Evolutionary conservation across 371 early-diverging fungal genomes (phyloP).

Genomic region (Saksenaea oblongispora): DNA sequence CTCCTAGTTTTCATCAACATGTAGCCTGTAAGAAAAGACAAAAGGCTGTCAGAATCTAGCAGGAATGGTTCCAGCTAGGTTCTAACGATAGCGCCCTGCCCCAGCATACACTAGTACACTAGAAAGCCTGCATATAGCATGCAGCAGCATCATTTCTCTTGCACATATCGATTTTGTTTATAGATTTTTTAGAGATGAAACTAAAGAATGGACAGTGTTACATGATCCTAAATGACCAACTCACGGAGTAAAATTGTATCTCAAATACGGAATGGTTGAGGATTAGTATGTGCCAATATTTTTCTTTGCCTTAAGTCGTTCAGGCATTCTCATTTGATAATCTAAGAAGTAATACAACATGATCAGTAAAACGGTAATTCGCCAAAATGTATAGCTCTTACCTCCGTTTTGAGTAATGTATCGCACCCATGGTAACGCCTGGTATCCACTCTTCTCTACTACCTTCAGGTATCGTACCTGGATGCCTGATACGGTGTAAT

Average conservation of each 20-base stretch:
- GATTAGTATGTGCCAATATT: neutral
- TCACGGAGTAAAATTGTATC: neutral
- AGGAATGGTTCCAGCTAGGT: too few species aligned
- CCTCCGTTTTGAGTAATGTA: conserved; percentile 97
- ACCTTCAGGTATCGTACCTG: conserved; percentile 99
- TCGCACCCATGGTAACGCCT: conserved; percentile 98
- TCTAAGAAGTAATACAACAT: conserved; percentile 33
- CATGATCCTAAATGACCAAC: neutral
- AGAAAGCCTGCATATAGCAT: too few species aligned
- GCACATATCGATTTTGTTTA: too few species aligned
- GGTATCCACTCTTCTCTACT: conserved; percentile 97
- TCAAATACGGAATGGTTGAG: neutral
- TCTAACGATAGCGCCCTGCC: too few species aligned
- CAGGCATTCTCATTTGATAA: conserved; percentile 77
- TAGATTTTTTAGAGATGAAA: too few species aligned
- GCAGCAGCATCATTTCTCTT: too few species aligned
- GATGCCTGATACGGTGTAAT: conserved; percentile 97
- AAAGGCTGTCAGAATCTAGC: too few species aligned
- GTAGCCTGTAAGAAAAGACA: too few species aligned
- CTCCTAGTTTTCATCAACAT: too few species aligned
- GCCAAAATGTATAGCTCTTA: conserved; percentile 14
- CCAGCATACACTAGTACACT: too few species aligned
- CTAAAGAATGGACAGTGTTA: neutral
- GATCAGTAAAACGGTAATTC: neutral
- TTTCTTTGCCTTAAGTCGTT: conserved; percentile 62